A percentile compares a stretch with the other conserved stretches of the same genome.
Evolutionary conservation across 1,139 yeast species (phyloP).

Genomic region (Suhomyces atakaporum): DNA sequence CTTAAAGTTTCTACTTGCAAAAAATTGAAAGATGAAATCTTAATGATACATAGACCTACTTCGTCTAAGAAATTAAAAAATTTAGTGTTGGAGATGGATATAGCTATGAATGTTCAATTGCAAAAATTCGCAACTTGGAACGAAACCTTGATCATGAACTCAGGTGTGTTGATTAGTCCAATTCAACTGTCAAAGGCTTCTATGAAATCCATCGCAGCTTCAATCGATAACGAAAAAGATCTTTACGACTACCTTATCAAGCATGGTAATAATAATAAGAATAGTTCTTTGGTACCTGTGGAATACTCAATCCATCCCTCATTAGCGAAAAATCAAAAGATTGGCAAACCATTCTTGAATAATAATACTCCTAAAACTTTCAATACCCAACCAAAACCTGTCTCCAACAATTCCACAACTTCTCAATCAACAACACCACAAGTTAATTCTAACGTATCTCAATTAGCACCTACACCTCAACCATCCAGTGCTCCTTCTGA

Average conservation of each 20-base stretch:
- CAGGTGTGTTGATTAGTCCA: constrained; percentile 83
- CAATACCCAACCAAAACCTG: constrained; percentile 15
- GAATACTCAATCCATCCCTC: constrained; percentile 79
- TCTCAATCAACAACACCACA: neutral
- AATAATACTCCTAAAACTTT: constrained; percentile 14
- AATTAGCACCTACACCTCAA: constrained; percentile 3
- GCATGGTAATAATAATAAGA: constrained; percentile 41
- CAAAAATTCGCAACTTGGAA: constrained; percentile 87
- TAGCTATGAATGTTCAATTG: constrained; percentile 83
- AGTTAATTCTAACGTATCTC: neutral
- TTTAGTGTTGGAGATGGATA: constrained; percentile 80
- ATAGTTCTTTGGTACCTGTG: constrained; percentile 54
- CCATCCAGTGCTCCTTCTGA: constrained; percentile 2
- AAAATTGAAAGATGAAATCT: constrained; percentile 70
- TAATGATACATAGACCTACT: constrained; percentile 75
- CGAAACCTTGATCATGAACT: constrained; percentile 79
- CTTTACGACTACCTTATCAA: constrained; percentile 67
- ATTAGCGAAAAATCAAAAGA: constrained; percentile 38
- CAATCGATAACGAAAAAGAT: constrained; percentile 82
- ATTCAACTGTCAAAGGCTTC: constrained; percentile 49
- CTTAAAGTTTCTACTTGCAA: constrained; percentile 74
- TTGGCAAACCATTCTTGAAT: constrained; percentile 43
- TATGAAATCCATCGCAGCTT: constrained; percentile 72
- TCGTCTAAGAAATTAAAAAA: constrained; percentile 73
- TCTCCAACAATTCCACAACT: neutral